Percentiles rank a stretch among this genome's conserved stretches.
Conservation (phyloP, 331 rosid species). For the Saraca asoca region DNA sequence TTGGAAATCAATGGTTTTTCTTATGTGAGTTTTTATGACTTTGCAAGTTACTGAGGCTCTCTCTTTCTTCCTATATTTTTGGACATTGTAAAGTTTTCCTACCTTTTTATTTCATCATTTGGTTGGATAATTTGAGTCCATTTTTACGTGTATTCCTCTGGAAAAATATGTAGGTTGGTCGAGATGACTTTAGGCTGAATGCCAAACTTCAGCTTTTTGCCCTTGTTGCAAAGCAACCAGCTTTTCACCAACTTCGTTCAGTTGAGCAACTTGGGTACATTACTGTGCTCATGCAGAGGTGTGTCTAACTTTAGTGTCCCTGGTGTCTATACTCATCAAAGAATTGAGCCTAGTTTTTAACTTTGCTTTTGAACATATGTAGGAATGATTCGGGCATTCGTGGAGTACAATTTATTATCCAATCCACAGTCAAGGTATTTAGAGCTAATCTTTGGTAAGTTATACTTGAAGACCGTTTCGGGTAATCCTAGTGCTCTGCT, state of each 20-base stretch:
- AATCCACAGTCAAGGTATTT: slow-evolving; percentile 83
- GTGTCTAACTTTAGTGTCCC: slow-evolving; percentile 32
- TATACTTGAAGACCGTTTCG: slow-evolving; percentile 12
- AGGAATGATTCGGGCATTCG: slow-evolving; percentile 83
- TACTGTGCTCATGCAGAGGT: slow-evolving; percentile 73
- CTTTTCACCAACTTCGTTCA: slow-evolving; percentile 93
- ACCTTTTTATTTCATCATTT: slow-evolving; percentile 18
- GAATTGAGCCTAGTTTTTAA: slow-evolving; percentile 28
- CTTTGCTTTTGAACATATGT: slow-evolving; percentile 32
- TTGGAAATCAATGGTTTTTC: neutral
- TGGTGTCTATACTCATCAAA: slow-evolving; percentile 10
- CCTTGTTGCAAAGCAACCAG: slow-evolving; percentile 81
- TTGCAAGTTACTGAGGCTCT: neutral
- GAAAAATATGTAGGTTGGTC: slow-evolving; percentile 66
- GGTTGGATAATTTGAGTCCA: slow-evolving; percentile 19
- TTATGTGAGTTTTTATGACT: slow-evolving; percentile 1
- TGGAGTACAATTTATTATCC: slow-evolving; percentile 81
- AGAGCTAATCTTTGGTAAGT: slow-evolving; percentile 16
- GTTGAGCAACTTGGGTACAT: slow-evolving; percentile 98
- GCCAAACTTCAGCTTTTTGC: slow-evolving; percentile 93
- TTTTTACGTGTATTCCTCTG: slow-evolving; percentile 18
- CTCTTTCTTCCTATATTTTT: slow-evolving; percentile 17
- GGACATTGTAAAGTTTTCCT: slow-evolving; percentile 1
- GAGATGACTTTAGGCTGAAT: slow-evolving; percentile 75
- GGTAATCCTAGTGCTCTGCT: slow-evolving; percentile 29